Evolutionary conservation across 331 rosid genomes (phyloP).

Genomic region (Prunus yedoensis): DNA sequence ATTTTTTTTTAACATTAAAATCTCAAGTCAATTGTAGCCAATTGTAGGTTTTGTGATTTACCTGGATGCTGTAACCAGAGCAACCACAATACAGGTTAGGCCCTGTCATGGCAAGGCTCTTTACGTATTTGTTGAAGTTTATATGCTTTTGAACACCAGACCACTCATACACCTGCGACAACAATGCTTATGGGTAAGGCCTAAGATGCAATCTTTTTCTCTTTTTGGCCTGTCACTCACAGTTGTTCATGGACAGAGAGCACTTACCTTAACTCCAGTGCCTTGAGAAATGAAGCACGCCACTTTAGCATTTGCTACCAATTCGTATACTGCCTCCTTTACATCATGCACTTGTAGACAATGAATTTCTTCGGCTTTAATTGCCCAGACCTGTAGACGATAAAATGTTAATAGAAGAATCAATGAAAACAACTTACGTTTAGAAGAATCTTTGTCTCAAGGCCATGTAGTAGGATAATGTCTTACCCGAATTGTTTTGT

Average conservation of each 20-base stretch:
- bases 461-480: neutral
- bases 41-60: constrained; percentile 2
- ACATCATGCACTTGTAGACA: constrained; percentile 69
- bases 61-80: constrained; percentile 84
- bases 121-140: constrained; percentile 75
- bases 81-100: constrained; percentile 82
- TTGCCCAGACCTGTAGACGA: constrained; percentile 55
- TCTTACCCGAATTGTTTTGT: constrained; percentile 86
- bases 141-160: constrained; percentile 63
- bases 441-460: neutral
- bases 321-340: constrained; percentile 69
- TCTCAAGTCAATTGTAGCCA: neutral
- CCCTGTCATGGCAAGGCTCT: constrained; percentile 66
- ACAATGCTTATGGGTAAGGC: neutral
- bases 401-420: neutral
- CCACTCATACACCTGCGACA: constrained; percentile 62
- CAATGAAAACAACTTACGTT: too few species aligned
- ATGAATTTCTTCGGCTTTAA: constrained; percentile 65
- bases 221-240: neutral
- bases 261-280: constrained; percentile 82
- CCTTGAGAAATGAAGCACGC: constrained; percentile 82
- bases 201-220: neutral
- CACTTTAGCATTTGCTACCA: constrained; percentile 57
- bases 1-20: constrained; percentile 8
- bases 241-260: neutral